Evolutionary conservation across 805 yeast genomes (phyloP), one percentile per base, ranked within the genome.

Genomic region (Ogataea dorogensis): DNA sequence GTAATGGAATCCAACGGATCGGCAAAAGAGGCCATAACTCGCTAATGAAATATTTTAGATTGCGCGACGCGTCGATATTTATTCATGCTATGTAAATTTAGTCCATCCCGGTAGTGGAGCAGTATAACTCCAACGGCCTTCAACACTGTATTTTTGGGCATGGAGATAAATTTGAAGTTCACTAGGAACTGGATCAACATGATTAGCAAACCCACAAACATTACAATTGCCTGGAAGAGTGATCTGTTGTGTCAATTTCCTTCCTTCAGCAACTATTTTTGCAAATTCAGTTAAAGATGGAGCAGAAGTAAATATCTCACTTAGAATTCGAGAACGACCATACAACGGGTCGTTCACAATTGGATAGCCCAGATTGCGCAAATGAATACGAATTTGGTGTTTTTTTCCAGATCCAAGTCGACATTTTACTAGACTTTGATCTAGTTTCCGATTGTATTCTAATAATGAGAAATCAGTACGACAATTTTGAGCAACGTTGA

Each of bases 371-470:
- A 73, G 36, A 42, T 72, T 70, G 12, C 77, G 53, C 11, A 75
- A 50, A 50, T 75, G 81, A 6, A 75, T 71, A 10, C 81, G 56
- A 14, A 75, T 71, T 47, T 75, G 81, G 55, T 75, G 81, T 57
- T 68, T 70, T 32, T 68, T 64, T 0, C 81, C 81, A 1, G 75
- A 65, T 3, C 63, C 35, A 0, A 79, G 77, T 18, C 49, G 46
- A 42, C 79, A 74, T 33, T 47, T 27, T 1, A 75, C 71, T 0
- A 73, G 46, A 41, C 73, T 68, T 37, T 70, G 38, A 21, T 58
- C 40, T 3, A 42, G 22, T 3, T 43, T 36, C 2, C 31, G 16
- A 39, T 53, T 50, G 41, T 69, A 71, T 8, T 28, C 14, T 0
- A 54, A 5, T 12, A 38, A 20, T n/a, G 41, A 21, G 23, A 57